Base-by-base conservation (phyloP, 495 filamentous ascomycete species). In the Elaphomyces granulatus region DNA sequence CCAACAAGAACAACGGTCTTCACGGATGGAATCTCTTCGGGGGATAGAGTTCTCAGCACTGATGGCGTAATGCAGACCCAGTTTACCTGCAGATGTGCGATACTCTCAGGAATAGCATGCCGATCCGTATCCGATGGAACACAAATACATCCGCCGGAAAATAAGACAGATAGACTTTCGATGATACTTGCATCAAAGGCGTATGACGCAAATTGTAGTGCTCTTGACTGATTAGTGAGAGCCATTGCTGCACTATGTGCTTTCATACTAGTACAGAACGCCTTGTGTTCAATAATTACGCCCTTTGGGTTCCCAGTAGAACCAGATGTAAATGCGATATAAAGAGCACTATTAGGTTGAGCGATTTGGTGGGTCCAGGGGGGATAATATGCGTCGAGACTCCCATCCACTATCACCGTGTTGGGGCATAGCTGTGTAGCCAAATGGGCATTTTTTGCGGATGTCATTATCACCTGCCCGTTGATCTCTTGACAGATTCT, bases 181-280 rank as follows among this genome's bases (percentile, higher is more conserved):
- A 54, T 46, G 8, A 77, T 59, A 20, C 67, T 64, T 20, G 67
- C 58, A 40, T 81, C 78, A 34, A 76, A 75, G 9, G 68, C 65
- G 50, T 71, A 74, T 12, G 72, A 69, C 0, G 74, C 67, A 34
- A 80, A 67, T 34, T 78, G 71, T 44, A 81, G 66, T 10, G 72
- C 65, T 9, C 75, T 53, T 3, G 51, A 44, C 7, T 45, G 15
- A 0, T 15, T 7, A 12, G 14, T 20, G 10, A 45, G 20, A 10
- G 28, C 12, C 32, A 46, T 14, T 1, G 36, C 36, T 12, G 28
- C 12, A 6, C 34, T 32, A 15, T 43, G 44, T 6, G 32, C 28
- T 8, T 38, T 12, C 2, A 34, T 33, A 15, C 40, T 43, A 0
- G 49, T 59, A 16, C 46, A 46, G 4, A 59, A 45, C 4, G 53